Conservation (phyloP, 768 basidiomycete species). For the Leccinum arenicola region DNA sequence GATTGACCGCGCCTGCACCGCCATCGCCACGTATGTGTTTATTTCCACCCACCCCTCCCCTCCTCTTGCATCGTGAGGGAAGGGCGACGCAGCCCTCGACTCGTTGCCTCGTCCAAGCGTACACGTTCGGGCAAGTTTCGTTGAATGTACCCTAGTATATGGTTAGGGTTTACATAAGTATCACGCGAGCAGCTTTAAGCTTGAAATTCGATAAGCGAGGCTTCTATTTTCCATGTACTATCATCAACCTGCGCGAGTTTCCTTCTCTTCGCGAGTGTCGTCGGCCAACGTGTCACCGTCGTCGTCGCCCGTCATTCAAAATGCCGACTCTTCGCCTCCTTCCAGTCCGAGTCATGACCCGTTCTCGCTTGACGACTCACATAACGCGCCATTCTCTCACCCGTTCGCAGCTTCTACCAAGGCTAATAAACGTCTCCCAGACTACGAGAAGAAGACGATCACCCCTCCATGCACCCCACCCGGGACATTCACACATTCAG, state of each 20-base stretch:
- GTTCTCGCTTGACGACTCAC: conserved; percentile 30
- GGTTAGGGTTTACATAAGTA: no score
- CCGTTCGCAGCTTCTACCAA: conserved; percentile 62
- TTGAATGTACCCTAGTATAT: no score
- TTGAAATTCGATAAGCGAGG: neutral
- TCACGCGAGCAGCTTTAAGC: neutral
- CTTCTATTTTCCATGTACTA: conserved; percentile 9
- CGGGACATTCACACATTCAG: conserved; percentile 16
- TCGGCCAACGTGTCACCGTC: conserved; percentile 42
- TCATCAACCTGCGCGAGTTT: neutral
- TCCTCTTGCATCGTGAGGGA: no score
- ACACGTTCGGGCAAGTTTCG: no score
- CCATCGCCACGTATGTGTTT: no score
- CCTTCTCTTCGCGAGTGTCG: conserved; percentile 9
- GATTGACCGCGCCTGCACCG: no score
- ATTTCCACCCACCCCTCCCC: no score
- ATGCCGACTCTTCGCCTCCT: conserved; percentile 37
- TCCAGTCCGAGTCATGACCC: conserved; percentile 31
- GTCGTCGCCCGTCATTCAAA: conserved; percentile 43
- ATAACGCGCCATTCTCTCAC: conserved; percentile 28
- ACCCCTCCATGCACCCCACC: conserved; percentile 22
- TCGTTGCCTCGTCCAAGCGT: no score
- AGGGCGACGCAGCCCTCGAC: no score
- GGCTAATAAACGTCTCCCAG: conserved; percentile 39
- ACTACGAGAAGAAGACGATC: conserved; percentile 41